Evolutionary conservation across 1,284 basidiomycete species (phyloP).

Genomic region (Testicularia cyperi): DNA sequence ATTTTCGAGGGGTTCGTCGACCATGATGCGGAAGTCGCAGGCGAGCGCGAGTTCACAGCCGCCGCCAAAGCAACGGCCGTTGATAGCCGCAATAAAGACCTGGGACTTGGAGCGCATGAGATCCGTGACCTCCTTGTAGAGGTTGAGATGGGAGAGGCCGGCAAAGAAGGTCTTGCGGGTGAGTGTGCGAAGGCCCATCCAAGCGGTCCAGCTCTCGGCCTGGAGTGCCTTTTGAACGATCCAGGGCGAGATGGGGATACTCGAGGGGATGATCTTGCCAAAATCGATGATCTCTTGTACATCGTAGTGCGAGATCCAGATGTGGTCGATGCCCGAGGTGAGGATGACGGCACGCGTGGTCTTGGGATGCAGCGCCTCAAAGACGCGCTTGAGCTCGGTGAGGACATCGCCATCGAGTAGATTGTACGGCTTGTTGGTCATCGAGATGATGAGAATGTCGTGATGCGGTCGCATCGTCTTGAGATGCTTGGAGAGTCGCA

Average conservation of each 20-base stretch:
- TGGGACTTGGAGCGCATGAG: no score
- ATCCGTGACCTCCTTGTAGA: no score
- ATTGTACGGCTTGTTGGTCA: not conserved
- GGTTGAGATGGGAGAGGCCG: no score
- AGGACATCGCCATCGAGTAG: constrained; percentile 5
- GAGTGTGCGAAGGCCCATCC: no score
- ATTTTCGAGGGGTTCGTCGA: no score
- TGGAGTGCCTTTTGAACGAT: not conserved
- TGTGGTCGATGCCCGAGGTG: not conserved
- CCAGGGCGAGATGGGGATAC: not conserved
- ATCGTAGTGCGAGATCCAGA: not conserved
- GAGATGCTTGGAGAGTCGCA: not conserved
- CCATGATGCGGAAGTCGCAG: no score
- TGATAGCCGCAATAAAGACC: no score
- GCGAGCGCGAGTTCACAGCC: no score
- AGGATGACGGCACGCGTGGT: not conserved
- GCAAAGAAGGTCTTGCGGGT: no score
- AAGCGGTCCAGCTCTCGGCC: not conserved
- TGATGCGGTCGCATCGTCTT: not conserved
- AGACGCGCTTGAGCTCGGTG: constrained; percentile 8
- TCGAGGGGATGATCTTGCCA: not conserved
- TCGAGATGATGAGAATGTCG: not conserved
- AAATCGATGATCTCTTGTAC: not conserved
- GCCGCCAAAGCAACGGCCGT: no score
- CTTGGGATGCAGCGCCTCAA: constrained; percentile 10